Evolutionary conservation across 345 rosid species (phyloP), one percentile per base, ranked within the genome.

Genomic region (Leavenworthia alabamica): DNA sequence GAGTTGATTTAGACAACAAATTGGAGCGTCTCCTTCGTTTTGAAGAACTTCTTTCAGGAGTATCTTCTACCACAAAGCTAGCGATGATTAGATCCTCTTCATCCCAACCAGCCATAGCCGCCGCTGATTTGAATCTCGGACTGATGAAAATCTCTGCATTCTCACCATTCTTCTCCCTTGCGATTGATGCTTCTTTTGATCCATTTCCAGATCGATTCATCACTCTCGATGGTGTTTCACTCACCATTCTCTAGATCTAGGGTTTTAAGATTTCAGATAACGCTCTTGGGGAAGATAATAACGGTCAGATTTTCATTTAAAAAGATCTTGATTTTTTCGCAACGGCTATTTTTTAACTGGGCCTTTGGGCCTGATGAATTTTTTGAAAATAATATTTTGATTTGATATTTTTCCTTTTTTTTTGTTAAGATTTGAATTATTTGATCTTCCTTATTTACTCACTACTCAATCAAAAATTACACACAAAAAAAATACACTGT

Each of bases 71-170:
- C 0, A 84, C 76, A 19, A 87, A 82, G 67, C 83, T 80, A 13
- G 97, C 96, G 3, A 83, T 23, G 1, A 93, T 52, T 28, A 93
- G 81, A 20, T 96, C 83, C 47, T 87, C 96, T 44, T 87, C 99
- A 45, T 93, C 97, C 99, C 99, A 93, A 13, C 99, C 99, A 10
- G 95, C 97, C 94, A 87, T 73, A 72, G 94, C 96, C 2, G 90
- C 99, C 73, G 74, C 79, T 0, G 92, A 87, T 77, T 77, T 93
- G 77, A 93, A 88, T 67, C 96, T 65, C 19, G 99, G 96, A 58
- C 96, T 85, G 68, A 93, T 75, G 67, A 85, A 31, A 55, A 45
- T 52, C 20, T 77, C 87, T 4, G 52, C 52, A 23, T 48, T 77
- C 37, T 64, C 71, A 62, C 60, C 66, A 11, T 52, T 72, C 55